Evolutionary conservation across 768 basidiomycete species (phyloP), one percentile per base, ranked within the genome.

Genomic region (Auriscalpium vulgare): DNA sequence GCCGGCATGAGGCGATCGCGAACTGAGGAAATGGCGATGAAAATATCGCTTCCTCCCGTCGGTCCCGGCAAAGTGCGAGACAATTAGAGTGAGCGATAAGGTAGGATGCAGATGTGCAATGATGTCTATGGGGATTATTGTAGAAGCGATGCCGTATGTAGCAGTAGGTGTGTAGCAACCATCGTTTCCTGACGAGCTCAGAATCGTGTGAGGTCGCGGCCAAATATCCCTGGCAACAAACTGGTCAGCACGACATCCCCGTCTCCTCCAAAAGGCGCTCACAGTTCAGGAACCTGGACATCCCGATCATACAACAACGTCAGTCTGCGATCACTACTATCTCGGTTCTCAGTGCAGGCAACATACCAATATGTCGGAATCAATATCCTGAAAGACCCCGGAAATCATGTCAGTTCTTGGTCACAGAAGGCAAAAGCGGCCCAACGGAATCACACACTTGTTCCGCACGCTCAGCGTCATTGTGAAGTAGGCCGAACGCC

Each of bases 401-500:
- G 48, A 56, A 21, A 44, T 43, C 52, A 36, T 9, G 29, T 34
- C 52, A 36, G 52, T 38, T 40, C 14, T 34, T n/a, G 8, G 43
- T 16, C 19, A 45, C 14, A 38, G 35, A 46, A 37, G 8, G 19
- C 46, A 37, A 37, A 50, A 37, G 16, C 53, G 47, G 19, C 8
- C 29, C 29, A 29, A 29, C 5, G 29, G 5, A 3, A 29, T 29
- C 51, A 75, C 78, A 63, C 60, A 83, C 83, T 83, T 87, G 69
- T 89, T 89, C 67, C 86, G 74, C 59, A 78, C 56, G 64, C 85
- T 88, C 53, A 91, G 67, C 4, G 87, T 87, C 80, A 81, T 81
- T 6, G 85, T 86, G 67, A 88, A 87, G 70, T 91, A 91, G 2
- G 88, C 87, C 16, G 84, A 85, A 53, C 88, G 76, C 88, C 88